phyloP scores from a whole-genome alignment of 352 stramenopile species.

The Phytophthora quininea region DNA sequence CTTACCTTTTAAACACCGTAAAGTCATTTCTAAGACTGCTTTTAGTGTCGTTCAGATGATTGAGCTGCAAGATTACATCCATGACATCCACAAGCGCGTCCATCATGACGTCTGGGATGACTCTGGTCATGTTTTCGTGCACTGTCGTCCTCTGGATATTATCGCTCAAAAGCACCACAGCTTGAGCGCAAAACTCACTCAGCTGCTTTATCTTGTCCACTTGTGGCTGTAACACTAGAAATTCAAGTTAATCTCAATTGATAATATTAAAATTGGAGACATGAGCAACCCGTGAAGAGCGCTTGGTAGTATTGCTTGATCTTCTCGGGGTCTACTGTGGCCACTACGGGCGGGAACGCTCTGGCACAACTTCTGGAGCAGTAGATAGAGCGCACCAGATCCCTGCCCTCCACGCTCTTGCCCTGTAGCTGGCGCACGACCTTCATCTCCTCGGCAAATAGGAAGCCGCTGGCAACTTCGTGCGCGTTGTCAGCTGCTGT shows the following conservation, averaged over 20 bases:
- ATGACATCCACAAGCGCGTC: constrained; percentile 64
- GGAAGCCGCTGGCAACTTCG: constrained; percentile 48
- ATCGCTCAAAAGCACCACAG: constrained; percentile 67
- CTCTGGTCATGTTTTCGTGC: constrained; percentile 67
- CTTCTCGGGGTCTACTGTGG: constrained; percentile 27
- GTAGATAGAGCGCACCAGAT: constrained; percentile 59
- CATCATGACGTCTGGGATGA: constrained; percentile 67
- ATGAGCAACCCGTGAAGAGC: constrained; percentile 48
- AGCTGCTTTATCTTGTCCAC: constrained; percentile 60
- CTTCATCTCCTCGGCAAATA: constrained; percentile 72
- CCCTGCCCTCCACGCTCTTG: constrained; percentile 35
- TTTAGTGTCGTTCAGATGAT: constrained; percentile 71
- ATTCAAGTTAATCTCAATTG: neutral
- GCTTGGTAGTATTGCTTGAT: constrained; percentile 52
- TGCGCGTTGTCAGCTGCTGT: constrained; percentile 49
- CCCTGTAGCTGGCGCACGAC: constrained; percentile 56
- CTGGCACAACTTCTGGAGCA: constrained; percentile 61
- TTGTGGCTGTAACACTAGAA: constrained; percentile 63
- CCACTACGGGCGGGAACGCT: constrained; percentile 43
- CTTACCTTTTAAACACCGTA: constrained; percentile 70
- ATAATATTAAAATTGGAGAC: constrained; percentile 42
- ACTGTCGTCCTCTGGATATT: constrained; percentile 72
- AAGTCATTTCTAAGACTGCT: constrained; percentile 79
- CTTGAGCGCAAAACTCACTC: constrained; percentile 61
- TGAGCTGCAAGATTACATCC: constrained; percentile 70